Evolutionary conservation across 805 yeast species (phyloP), one percentile per base, ranked within the genome.

Genomic region (Nakazawaea populi): DNA sequence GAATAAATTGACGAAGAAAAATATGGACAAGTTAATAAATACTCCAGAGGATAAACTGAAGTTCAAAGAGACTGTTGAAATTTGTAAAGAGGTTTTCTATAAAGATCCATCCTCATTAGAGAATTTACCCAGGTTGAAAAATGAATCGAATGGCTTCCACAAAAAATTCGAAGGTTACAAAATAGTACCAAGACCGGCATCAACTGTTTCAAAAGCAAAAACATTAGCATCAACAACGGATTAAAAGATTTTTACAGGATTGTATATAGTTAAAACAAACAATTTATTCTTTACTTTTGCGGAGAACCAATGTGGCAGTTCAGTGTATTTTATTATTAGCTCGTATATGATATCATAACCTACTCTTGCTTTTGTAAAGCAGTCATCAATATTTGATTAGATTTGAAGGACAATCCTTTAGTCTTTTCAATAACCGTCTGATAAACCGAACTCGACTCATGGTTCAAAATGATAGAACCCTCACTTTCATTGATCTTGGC

Each of bases 381-480:
- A 51, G 74, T 72, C 51, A 74, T 73, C 55, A 80, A 71, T 43
- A 80, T 70, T 65, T 82, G 85, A 62, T 73, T 76, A 18, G 85
- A 76, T 60, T 80, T 76, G 69, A 77, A 81, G 36, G 80, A 75
- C 58, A 82, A 68, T 4, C 82, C 82, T 71, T 82, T 83, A n/a
- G 87, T 80, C 64, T 77, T 80, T 59, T 83, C 87, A 55, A 79
- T 77, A 39, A 87, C 77, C 56, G 83, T 85, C 57, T 87, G 89
- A 68, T 85, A 75, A 40, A 80, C 79, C 58, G 81, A 72, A 47
- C 74, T 74, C 24, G 72, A 66, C 51, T 80, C 78, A 56, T 79
- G 81, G 62, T 76, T 76, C 64, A 76, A 76, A 52, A 83, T 69
- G n/a, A 50, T 50, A 10, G 81, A 64, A 40, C 77, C 80, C 55